Conservation (phyloP, 202 grass and related monocot genomes). For the Cymbopogon flexuosus region DNA sequence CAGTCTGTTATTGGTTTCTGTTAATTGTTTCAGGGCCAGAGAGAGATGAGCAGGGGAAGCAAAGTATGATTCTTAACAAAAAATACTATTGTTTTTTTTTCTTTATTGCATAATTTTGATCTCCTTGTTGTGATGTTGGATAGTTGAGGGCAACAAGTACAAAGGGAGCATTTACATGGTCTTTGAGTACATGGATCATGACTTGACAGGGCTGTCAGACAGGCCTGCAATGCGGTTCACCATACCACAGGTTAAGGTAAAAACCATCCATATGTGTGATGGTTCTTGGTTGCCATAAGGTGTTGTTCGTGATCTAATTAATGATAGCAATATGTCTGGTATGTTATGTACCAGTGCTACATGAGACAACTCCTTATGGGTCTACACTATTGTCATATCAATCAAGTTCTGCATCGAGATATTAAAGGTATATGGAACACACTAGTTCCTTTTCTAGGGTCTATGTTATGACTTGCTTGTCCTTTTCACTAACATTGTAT, state of each 20-base stretch:
- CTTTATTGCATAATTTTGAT: neutral
- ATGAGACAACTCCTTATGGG: constrained; percentile 87
- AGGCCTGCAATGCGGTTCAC: constrained; percentile 72
- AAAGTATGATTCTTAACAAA: constrained; percentile 29
- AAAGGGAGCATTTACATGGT: constrained; percentile 98
- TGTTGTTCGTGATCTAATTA: constrained; percentile 23
- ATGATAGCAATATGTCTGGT: neutral
- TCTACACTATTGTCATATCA: constrained; percentile 85
- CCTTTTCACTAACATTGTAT: neutral
- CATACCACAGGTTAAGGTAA: constrained; percentile 93
- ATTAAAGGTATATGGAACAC: constrained; percentile 58
- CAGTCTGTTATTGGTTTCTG: neutral
- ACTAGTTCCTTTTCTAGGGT: neutral
- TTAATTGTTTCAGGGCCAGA: constrained; percentile 36
- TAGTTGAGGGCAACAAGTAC: constrained; percentile 78
- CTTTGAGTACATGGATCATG: constrained; percentile 99
- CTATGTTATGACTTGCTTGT: neutral
- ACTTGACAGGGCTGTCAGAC: constrained; percentile 72
- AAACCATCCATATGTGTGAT: constrained; percentile 25
- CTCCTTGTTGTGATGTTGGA: constrained; percentile 13
- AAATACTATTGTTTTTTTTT: neutral
- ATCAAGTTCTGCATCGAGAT: constrained; percentile 94
- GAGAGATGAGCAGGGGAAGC: constrained; percentile 43
- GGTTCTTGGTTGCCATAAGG: constrained; percentile 19
- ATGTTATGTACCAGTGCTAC: constrained; percentile 62